Percentiles rank a stretch among this genome's conserved stretches.
These are phyloP conservation scores for Neofusicoccum parvum DNA, from an alignment of 2,329 filamentous ascomycete genomes.

Conservation along the genomic window DNA sequence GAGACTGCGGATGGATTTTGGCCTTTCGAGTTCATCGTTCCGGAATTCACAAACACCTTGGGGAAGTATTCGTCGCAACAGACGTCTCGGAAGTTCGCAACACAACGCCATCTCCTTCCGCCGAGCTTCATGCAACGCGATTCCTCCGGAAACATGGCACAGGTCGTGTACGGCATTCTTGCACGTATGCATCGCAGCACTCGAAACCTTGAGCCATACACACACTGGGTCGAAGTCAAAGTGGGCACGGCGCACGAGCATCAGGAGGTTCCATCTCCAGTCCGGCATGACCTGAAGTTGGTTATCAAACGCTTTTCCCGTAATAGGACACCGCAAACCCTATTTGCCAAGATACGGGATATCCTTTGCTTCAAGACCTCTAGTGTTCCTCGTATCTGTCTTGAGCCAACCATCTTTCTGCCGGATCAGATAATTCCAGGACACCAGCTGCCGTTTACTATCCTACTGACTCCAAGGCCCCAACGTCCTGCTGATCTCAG, in stretches of 20 bases:
- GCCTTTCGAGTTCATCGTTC: slow-evolving; percentile 40
- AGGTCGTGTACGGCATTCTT: slow-evolving; percentile 29
- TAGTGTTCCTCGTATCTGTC: not conserved
- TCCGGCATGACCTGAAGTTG: slow-evolving; percentile 29
- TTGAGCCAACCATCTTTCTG: not conserved
- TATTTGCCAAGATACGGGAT: not conserved
- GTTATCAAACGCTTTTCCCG: not conserved
- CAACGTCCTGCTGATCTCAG: not conserved
- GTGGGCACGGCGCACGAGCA: slow-evolving; percentile 28
- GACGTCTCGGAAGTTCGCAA: slow-evolving; percentile 30
- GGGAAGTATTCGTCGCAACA: slow-evolving; percentile 24
- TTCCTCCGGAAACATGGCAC: slow-evolving; percentile 32
- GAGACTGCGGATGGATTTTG: slow-evolving; percentile 34
- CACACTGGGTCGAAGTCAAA: slow-evolving; percentile 26
- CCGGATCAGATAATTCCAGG: not conserved
- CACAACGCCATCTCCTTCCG: slow-evolving; percentile 26
- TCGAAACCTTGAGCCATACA: not conserved
- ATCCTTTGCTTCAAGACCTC: not conserved
- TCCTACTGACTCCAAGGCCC: not conserved
- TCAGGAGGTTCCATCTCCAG: slow-evolving; percentile 25
- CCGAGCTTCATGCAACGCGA: slow-evolving; percentile 27
- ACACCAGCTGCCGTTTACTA: not conserved
- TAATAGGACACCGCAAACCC: too few species aligned
- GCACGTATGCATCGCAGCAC: slow-evolving; percentile 24
- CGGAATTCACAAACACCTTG: slow-evolving; percentile 31